Evolutionary conservation across 225 moss, liverwort and hornwort species (phyloP), one percentile per base, ranked within the genome.

Genomic region (Physcomitrellopsis africana): DNA sequence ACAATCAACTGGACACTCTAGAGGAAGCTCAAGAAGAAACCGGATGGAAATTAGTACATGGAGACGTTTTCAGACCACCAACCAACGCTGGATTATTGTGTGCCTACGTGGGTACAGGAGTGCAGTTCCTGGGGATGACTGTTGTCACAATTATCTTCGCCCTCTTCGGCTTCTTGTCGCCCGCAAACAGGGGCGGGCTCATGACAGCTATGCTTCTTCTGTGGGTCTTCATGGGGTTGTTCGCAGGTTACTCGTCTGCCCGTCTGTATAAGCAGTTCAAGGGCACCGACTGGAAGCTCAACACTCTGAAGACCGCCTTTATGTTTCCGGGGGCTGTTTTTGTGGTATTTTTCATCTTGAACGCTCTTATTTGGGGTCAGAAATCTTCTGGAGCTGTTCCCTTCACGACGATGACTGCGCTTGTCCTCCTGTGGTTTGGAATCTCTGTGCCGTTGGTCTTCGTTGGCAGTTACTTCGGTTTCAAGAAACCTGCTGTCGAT

Each of bases 11-110:
- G 49, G 92, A 94, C 78, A 91, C 94, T 47, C 91, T 92, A 70
- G 94, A 95, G 77, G 94, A 95, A 72, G 92, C 94, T 9, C 92
- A 95, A 72, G 94, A 95, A 72, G 94, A 95, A 81, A 95, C 94
- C 5, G 94, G 94, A 10, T 95, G 94, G 94, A 95, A 95, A 80
- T 70, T 95, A 67, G 94, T 95, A 9, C 94, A 95, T 26, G 94
- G 94, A 42, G 94, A 92, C 51, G 94, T 95, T 2, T 95, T 95
- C 81, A 85, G 94, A 61, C 92, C 94, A 64, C 94, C 92, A 9
- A 84, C 72, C 52, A 65, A 84, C 56, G 81, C 92, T 6, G 92
- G 94, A 20, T 79, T 95, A 18, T 75, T 95, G 59, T 92, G 92
- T 69, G 92, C 92, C 20, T 95, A 95, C 45, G 90, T 95, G 2